Evolutionary conservation across 352 stramenopile species (phyloP), one percentile per base, ranked within the genome.

Genomic region (Phytophthora multivora): DNA sequence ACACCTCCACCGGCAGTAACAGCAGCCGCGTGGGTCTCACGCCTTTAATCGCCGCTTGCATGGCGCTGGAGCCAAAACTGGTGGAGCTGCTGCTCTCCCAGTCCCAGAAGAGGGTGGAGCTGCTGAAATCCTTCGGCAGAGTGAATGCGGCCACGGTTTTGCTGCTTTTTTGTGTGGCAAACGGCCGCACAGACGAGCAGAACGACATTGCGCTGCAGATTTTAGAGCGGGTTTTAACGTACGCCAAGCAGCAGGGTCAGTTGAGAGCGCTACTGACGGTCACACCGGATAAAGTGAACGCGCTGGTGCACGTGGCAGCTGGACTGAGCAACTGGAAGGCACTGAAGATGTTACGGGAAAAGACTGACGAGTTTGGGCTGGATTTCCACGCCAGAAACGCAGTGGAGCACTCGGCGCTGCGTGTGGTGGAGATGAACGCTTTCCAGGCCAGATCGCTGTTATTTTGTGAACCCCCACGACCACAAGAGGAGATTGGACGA

Each of bases 361-460:
- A 62, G 16, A 33, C 31, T 5, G 73, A 68, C 21, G 71, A 71
- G 15, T 71, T 74, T 0, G 64, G 74, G 4, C 41, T 80, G 25
- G 45, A 64, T 19, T 63, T 67, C 16, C 25, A 40, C 8, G 57
- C 33, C 5, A 43, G 60, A 11, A 86, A 86, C 49, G 63, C 63
- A 1, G 38, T 48, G 2, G 76, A 78, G 7, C 60, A 83, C 31
- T 73, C 75, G 26, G 47, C 54, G 13, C 40, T 91, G 25, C 62
- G 69, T n/a, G 52, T 80, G 18, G 39, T 91, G 13, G 80, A 89
- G 48, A 58, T 73, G 33, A 90, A 90, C 43, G 63, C 79, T 16
- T 88, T 89, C 55, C 63, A 83, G 11, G 77, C 63, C 7, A 73
- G 79, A 16, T 81, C 71, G 21, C 68, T 84, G 39, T 61, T 67